Percentiles rank a stretch among this genome's conserved stretches.
These are phyloP conservation scores for Boletus rubroflammeus DNA, from an alignment of 768 basidiomycete species.

Conservation along the genomic window DNA sequence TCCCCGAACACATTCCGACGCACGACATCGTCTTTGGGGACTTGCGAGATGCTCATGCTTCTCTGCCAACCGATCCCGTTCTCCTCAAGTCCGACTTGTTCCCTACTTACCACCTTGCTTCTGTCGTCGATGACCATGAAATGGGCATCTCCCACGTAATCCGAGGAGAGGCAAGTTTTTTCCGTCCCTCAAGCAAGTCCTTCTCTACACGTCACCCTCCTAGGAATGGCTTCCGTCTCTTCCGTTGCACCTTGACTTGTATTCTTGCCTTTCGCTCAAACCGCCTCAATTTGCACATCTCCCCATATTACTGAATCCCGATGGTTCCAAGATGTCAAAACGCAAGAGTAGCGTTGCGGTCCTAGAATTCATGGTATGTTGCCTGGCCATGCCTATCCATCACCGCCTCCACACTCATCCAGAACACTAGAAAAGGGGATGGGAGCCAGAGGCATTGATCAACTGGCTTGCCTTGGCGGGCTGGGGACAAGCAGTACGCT, in stretches of 20 bases:
- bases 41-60: constrained; percentile 70
- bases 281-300: constrained; percentile 88
- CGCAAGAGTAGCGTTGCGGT: constrained; percentile 87
- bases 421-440: constrained; percentile 63
- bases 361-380: constrained; percentile 74
- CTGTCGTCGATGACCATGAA: constrained; percentile 90
- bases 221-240: constrained; percentile 97
- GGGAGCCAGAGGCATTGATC: constrained; percentile 84
- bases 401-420: neutral
- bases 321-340: constrained; percentile 95
- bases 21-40: constrained; percentile 75
- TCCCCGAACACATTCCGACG: constrained; percentile 48
- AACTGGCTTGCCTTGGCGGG: constrained; percentile 97
- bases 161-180: constrained; percentile 72
- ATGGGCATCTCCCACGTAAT: constrained; percentile 97
- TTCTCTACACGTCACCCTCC: neutral
- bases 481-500: constrained; percentile 65
- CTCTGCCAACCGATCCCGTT: constrained; percentile 84
- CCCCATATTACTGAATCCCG: constrained; percentile 83
- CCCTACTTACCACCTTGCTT: constrained; percentile 96
- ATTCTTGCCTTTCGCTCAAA: constrained; percentile 65
- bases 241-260: constrained; percentile 87
- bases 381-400: neutral
- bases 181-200: neutral
- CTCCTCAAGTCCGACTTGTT: constrained; percentile 89